Percentiles rank a stretch among this genome's conserved stretches.
These are phyloP conservation scores for Mortierella sp. DNA, from an alignment of 371 early-diverging fungal genomes.

Conservation along the genomic window DNA sequence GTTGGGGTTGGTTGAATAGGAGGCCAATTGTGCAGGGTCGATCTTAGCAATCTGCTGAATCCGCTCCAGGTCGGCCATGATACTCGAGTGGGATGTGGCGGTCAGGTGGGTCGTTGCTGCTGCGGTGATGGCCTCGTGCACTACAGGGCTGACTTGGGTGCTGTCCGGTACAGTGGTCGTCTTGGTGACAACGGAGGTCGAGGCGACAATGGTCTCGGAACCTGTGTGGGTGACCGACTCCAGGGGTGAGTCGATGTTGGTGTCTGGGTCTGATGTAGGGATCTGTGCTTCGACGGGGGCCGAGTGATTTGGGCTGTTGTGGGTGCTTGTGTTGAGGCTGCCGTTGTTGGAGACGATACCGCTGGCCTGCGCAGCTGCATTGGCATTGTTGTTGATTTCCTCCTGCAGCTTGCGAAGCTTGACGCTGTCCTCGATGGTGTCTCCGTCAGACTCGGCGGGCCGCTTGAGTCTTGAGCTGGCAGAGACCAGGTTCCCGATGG, in stretches of 20 bases:
- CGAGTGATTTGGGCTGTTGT: slow-evolving; percentile 29
- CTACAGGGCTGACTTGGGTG: slow-evolving; percentile 17
- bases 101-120: slow-evolving; percentile 32
- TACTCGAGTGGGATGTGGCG: slow-evolving; percentile 42
- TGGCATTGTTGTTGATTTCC: slow-evolving; percentile 54
- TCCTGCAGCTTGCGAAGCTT: slow-evolving; percentile 55
- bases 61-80: slow-evolving; percentile 53
- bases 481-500: slow-evolving; percentile 28
- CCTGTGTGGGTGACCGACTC: not conserved
- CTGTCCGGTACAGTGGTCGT: not conserved
- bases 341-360: slow-evolving; percentile 34
- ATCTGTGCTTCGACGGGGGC: slow-evolving; percentile 25
- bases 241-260: not conserved
- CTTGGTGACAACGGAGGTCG: not conserved
- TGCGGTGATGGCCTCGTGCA: slow-evolving; percentile 24
- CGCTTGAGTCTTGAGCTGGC: slow-evolving; percentile 34
- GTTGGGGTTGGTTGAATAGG: slow-evolving; percentile 54
- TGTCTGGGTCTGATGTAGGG: slow-evolving; percentile 2
- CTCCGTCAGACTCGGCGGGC: slow-evolving; percentile 42
- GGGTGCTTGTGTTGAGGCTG: slow-evolving; percentile 21
- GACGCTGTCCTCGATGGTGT: slow-evolving; percentile 44
- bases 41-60: slow-evolving; percentile 53
- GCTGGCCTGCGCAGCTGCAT: slow-evolving; percentile 45
- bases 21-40: slow-evolving; percentile 52
- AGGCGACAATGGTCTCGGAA: not conserved